Percentiles rank a stretch among this genome's conserved stretches.
Conservation (phyloP, 139 green algal species). For the Trebouxia sp. region DNA sequence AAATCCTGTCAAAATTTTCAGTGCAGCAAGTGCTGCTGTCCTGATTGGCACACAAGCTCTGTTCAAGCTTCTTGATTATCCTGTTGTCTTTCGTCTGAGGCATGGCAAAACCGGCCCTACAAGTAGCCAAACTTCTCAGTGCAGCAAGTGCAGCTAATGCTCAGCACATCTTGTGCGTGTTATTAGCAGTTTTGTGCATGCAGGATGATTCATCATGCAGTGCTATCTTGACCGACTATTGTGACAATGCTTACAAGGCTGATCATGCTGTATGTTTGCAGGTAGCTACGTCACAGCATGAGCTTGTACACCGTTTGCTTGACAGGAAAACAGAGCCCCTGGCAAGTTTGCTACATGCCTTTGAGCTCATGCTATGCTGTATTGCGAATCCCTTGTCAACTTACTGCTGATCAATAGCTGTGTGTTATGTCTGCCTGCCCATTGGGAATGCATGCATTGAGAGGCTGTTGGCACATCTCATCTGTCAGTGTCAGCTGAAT, state of each 20-base stretch:
- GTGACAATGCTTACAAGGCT: no score
- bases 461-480: no score
- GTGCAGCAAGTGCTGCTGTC: neutral
- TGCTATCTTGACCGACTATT: no score
- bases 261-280: constrained; percentile 4
- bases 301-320: constrained; percentile 80
- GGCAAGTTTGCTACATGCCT: constrained; percentile 27
- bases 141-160: no score
- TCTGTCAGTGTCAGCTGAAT: no score
- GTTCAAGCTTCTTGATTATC: no score
- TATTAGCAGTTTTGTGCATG: no score
- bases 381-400: no score
- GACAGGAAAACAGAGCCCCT: constrained; percentile 85
- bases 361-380: neutral
- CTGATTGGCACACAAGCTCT: no score
- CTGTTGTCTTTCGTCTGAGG: neutral
- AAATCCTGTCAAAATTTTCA: neutral
- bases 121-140: neutral
- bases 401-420: neutral
- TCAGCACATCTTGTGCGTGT: neutral
- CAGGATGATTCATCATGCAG: no score
- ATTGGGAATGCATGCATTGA: neutral
- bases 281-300: constrained; percentile 77
- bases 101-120: neutral
- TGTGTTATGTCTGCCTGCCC: neutral